Base-by-base conservation (phyloP, 1,284 basidiomycete genomes). In the Hymenochaete sp. region DNA sequence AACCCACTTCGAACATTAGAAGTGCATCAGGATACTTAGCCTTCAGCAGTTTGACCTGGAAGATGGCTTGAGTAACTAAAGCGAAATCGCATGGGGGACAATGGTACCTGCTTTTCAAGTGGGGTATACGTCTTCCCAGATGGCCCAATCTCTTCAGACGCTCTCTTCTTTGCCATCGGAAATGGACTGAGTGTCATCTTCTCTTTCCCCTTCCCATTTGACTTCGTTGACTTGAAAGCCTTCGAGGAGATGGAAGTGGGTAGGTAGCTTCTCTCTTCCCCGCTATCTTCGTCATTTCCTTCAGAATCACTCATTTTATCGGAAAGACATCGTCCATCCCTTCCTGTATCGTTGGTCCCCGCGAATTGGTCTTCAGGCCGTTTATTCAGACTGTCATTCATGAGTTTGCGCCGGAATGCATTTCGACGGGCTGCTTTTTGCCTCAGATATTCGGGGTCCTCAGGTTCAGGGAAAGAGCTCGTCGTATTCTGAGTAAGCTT, bases 1-100 rank as follows among this genome's bases (percentile, higher is more conserved):
- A 93, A 4, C 90, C 90, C 16, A 87, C 80, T 61, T 95, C 88
- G 42, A 93, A 73, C 72, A 96, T 77, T 18, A 97, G 68, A 21
- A 97, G 57, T 3, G 83, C 80, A 29, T 81, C 89, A 1, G 77
- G 75, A 59, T 93, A 72, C 26, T 80, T 75, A 42, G 68, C 68
- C 63, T 91, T 91, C 37, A 93, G 67, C 47, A 77, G 68, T 52
- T 80, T 64, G 19, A 22, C n/a, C 28, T 49, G 14, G 21, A 44
- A 14, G 49, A n/a, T 35, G 8, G 8, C 21, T 35, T 35, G 32
- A 35, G 13, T 16, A 19, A 16, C 28, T 9, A 9, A 35, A 6
- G 13, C 32, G 21, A 16, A 35, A 6, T n/a, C 21, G 32, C 8
- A 19, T n/a, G 10, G 28, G 28, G 13, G 21, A 19, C 5, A 6